phyloP scores from a whole-genome alignment of 768 basidiomycete species.

The Tylopilus balloui region DNA sequence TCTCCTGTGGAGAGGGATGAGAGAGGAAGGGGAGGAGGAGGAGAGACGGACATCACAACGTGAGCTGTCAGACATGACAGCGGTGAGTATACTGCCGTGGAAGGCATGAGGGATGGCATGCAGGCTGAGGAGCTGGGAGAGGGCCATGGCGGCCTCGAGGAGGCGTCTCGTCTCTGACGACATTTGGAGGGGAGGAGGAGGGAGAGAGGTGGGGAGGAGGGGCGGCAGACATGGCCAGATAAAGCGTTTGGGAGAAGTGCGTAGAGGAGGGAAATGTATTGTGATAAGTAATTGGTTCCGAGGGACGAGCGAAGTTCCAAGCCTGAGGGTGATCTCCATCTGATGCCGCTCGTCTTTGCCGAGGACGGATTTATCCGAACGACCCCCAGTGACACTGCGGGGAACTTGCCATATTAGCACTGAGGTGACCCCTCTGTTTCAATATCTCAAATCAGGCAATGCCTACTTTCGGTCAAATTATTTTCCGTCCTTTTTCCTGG shows the following conservation, averaged over 20 bases:
- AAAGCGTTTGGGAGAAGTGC: conserved; percentile 38
- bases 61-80: conserved; percentile 60
- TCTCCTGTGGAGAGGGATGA: conserved; percentile 52
- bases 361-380: conserved; percentile 30
- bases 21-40: background rate
- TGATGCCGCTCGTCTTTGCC: conserved; percentile 17
- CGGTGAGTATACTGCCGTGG: conserved; percentile 69
- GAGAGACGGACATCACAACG: conserved; percentile 57
- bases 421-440: conserved; percentile 19
- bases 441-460: conserved; percentile 19
- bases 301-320: conserved; percentile 36
- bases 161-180: conserved; percentile 65
- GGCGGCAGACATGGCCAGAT: conserved; percentile 51
- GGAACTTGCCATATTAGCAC: conserved; percentile 16
- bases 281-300: conserved; percentile 51
- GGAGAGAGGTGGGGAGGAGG: conserved; percentile 28
- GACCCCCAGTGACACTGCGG: conserved; percentile 6
- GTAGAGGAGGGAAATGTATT: conserved; percentile 36
- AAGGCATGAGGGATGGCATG: conserved; percentile 73
- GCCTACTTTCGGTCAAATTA: conserved; percentile 9
- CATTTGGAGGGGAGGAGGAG: conserved; percentile 26
- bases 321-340: conserved; percentile 30
- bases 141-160: conserved; percentile 70
- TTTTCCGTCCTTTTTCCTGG: conserved; percentile 25
- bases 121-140: conserved; percentile 58